A percentile compares a stretch with the other conserved stretches of the same genome.
phyloP scores from a whole-genome alignment of 192 early-diverging fungal species.

The Kickxella alabastrina region DNA sequence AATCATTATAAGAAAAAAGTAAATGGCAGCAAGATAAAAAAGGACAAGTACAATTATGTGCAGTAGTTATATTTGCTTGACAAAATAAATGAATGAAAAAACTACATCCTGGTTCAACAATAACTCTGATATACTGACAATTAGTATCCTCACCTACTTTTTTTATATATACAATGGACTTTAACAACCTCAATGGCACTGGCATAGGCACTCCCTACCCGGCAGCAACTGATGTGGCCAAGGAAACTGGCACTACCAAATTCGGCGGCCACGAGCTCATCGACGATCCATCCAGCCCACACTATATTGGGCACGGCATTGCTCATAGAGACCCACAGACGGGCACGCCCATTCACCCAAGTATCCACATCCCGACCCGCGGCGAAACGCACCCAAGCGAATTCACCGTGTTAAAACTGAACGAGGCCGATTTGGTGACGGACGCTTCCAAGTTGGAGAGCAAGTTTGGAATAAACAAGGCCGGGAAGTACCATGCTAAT shows the following conservation, averaged over 20 bases:
- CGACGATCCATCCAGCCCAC: constrained; percentile 27
- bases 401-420: constrained; percentile 8
- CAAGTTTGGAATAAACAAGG: constrained; percentile 30
- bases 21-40: too few relatives aligned
- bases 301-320: constrained; percentile 48
- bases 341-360: constrained; percentile 25
- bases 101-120: too few relatives aligned
- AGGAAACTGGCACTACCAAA: constrained; percentile 28
- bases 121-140: too few relatives aligned
- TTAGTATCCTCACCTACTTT: too few relatives aligned
- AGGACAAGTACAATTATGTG: too few relatives aligned
- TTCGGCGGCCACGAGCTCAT: constrained; percentile 43
- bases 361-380: constrained; percentile 33
- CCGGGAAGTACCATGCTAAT: constrained; percentile 47
- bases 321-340: constrained; percentile 48
- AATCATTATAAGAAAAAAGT: too few relatives aligned
- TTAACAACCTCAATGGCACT: constrained; percentile 24
- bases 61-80: too few relatives aligned
- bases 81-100: too few relatives aligned
- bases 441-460: constrained; percentile 15
- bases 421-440: constrained; percentile 1
- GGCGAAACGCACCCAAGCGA: constrained; percentile 43
- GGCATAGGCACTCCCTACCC: constrained; percentile 44
- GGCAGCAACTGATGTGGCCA: constrained; percentile 51
- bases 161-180: constrained; percentile 11